phyloP scores from a whole-genome alignment of 73 alveolate genomes.

The Paraurostyla sp. region DNA sequence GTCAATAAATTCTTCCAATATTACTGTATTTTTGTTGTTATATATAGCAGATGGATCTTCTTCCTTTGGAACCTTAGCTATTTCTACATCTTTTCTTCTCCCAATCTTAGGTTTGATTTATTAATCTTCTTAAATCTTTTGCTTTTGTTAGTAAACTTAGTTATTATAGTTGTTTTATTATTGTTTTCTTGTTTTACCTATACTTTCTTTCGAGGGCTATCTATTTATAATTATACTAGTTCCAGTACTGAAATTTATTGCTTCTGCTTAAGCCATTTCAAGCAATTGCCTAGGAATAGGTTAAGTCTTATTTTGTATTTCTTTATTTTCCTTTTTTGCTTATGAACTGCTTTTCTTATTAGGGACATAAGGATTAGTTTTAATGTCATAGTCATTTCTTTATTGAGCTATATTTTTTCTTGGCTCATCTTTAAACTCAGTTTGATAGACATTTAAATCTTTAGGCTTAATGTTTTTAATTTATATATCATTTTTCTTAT shows the following conservation, averaged over 20 bases:
- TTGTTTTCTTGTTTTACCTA: neutral
- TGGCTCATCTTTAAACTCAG: too few species aligned
- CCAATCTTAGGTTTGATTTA: neutral
- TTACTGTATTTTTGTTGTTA: constrained; percentile 10
- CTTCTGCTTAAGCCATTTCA: constrained; percentile 59
- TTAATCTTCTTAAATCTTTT: neutral
- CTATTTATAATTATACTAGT: constrained; percentile 10
- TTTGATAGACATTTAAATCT: too few species aligned
- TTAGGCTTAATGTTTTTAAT: neutral
- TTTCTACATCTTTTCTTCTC: neutral
- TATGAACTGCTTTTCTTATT: neutral
- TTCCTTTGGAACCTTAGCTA: neutral
- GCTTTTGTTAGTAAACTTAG: neutral
- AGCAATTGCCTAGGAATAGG: constrained; percentile 32
- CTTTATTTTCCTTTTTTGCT: neutral
- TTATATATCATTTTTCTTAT: neutral
- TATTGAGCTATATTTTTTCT: too few species aligned
- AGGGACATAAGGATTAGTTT: neutral
- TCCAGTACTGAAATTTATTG: constrained; percentile 45
- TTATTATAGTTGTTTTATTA: neutral
- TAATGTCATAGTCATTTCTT: neutral
- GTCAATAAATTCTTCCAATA: neutral
- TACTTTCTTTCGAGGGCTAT: constrained; percentile 15
- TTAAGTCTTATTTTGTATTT: constrained; percentile 38
- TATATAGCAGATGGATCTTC: neutral